Conservation (phyloP, 768 basidiomycete genomes). For the Xerocomellus amylosporus region DNA sequence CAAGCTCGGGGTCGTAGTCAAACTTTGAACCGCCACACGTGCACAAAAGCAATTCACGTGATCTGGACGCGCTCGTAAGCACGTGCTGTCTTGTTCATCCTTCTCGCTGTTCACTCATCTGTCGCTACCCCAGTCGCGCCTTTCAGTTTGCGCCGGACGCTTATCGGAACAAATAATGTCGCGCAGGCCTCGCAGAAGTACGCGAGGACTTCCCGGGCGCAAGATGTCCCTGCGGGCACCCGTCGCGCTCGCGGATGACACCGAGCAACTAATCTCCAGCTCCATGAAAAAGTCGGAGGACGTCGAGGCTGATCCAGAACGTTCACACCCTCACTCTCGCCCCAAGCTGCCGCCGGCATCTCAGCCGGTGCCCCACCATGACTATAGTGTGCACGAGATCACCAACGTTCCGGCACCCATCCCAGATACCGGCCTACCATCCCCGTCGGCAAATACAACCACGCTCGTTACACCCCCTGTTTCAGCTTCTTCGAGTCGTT, state of each 20-base stretch:
- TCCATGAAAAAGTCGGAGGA: neutral
- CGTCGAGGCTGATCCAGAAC: neutral
- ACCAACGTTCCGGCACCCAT: slow-evolving; percentile 29
- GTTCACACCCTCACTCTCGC: neutral
- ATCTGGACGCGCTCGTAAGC: slow-evolving; percentile 20
- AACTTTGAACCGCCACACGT: slow-evolving; percentile 4
- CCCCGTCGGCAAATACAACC: slow-evolving; percentile 16
- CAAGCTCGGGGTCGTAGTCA: too few relatives aligned
- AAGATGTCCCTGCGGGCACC: slow-evolving; percentile 9
- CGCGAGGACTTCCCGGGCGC: slow-evolving; percentile 5
- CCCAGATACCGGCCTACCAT: slow-evolving; percentile 33
- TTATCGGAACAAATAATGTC: slow-evolving; percentile 15
- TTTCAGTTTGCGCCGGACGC: slow-evolving; percentile 30
- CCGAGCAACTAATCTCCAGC: slow-evolving; percentile 20
- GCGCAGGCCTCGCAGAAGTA: slow-evolving; percentile 13
- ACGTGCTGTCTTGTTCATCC: slow-evolving; percentile 22
- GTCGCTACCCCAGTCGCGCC: slow-evolving; percentile 20
- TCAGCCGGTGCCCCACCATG: slow-evolving; percentile 15
- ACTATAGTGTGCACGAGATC: slow-evolving; percentile 30
- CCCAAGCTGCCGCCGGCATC: slow-evolving; percentile 12
- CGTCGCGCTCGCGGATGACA: slow-evolving; percentile 16
- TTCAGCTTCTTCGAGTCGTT: slow-evolving; percentile 19
- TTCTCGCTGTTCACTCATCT: slow-evolving; percentile 3
- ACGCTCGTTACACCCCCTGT: slow-evolving; percentile 8
- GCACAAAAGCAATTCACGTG: slow-evolving; percentile 32